Evolutionary conservation across 2,329 filamentous ascomycete species (phyloP).

Genomic region (Byssoonygena ceratinophila): DNA sequence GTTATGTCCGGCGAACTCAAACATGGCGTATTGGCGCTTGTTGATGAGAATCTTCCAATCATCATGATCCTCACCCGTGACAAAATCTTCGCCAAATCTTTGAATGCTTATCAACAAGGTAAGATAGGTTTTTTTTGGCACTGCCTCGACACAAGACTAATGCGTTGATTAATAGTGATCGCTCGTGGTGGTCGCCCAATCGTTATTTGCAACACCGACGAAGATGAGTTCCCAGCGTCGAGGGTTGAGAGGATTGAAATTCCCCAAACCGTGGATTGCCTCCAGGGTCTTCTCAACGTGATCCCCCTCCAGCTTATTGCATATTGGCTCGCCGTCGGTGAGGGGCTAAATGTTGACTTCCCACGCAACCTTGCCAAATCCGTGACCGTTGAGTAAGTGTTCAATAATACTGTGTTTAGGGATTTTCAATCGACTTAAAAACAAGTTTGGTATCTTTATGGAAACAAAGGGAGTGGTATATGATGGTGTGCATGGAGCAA

Average conservation of each 20-base stretch:
- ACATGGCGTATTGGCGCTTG: conserved; percentile 92
- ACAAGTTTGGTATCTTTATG: background rate
- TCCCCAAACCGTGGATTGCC: conserved; percentile 83
- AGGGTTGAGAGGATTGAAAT: conserved; percentile 97
- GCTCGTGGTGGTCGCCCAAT: conserved; percentile 92
- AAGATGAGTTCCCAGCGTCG: conserved; percentile 77
- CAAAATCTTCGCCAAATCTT: conserved; percentile 93
- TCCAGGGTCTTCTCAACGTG: conserved; percentile 96
- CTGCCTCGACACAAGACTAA: conserved; percentile 13
- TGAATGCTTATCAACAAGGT: conserved; percentile 98
- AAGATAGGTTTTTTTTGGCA: conserved; percentile 24
- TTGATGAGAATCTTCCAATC: conserved; percentile 96
- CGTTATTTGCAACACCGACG: conserved; percentile 88
- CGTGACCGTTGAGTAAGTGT: conserved; percentile 87
- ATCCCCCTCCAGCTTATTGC: conserved; percentile 95
- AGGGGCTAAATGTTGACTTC: conserved; percentile 96
- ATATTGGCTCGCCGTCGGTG: conserved; percentile 95
- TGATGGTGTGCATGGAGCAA: background rate
- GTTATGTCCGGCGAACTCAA: conserved; percentile 99
- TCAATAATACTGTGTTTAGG: background rate
- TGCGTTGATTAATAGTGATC: conserved; percentile 54
- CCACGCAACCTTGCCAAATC: conserved; percentile 98
- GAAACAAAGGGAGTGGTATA: background rate
- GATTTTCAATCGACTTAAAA: background rate
- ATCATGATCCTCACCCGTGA: conserved; percentile 99